A percentile compares a stretch with the other conserved stretches of the same genome.
Conservation (phyloP, 139 green algal species). For the Pleodorina starrii region DNA sequence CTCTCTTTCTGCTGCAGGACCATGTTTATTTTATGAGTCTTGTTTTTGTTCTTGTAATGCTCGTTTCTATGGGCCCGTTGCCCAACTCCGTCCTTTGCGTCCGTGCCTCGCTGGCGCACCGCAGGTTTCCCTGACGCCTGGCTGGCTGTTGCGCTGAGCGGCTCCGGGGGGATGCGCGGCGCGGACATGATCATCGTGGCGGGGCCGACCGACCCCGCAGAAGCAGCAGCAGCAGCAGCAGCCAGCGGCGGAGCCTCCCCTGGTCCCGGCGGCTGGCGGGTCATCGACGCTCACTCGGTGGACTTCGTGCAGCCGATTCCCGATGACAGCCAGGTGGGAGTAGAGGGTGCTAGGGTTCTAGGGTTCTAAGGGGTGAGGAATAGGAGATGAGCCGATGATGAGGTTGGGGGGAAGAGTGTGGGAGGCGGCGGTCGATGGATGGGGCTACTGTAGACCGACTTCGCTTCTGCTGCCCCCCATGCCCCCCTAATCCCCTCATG, state of each 20-base stretch:
- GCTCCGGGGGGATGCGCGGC: constrained; percentile 13
- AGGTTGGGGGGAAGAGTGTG: too few species aligned
- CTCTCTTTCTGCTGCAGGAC: too few species aligned
- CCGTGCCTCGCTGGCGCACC: too few species aligned
- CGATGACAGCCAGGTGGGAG: constrained; percentile 4
- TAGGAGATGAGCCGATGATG: neutral
- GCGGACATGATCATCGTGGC: constrained; percentile 29
- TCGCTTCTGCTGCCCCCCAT: neutral
- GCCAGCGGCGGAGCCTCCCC: too few species aligned
- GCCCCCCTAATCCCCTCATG: neutral
- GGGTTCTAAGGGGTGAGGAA: neutral
- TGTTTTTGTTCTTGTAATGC: too few species aligned
- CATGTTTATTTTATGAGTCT: too few species aligned
- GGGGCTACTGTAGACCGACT: neutral
- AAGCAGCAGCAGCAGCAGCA: neutral
- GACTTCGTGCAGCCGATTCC: neutral
- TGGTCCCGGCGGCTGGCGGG: constrained; percentile 29
- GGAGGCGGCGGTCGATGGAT: neutral
- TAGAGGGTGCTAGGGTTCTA: neutral
- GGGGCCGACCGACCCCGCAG: neutral
- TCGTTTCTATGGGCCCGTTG: too few species aligned
- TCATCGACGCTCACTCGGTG: constrained; percentile 1
- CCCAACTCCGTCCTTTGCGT: too few species aligned
- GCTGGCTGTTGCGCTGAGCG: constrained; percentile 22
- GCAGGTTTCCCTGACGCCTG: constrained; percentile 41